Percentiles rank a stretch among this genome's conserved stretches.
phyloP scores from a whole-genome alignment of 768 basidiomycete genomes.

The Podaxis sp. region DNA sequence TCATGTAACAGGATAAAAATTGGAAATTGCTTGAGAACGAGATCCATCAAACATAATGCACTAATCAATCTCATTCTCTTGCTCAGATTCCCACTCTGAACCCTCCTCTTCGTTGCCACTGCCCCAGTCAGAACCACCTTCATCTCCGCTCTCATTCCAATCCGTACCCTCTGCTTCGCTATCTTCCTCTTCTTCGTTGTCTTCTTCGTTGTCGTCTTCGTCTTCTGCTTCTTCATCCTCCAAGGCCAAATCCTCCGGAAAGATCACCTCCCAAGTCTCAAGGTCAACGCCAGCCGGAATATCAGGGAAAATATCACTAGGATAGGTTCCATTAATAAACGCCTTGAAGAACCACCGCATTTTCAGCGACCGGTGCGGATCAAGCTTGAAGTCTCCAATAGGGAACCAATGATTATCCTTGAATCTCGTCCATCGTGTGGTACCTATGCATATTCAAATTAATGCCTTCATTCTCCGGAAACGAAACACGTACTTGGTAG shows the following conservation, averaged over 20 bases:
- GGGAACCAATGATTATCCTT: constrained; percentile 7
- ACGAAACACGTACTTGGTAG: constrained; percentile 5
- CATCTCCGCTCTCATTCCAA: not conserved
- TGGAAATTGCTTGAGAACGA: not conserved
- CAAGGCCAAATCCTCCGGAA: not conserved
- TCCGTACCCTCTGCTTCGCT: not conserved
- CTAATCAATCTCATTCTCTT: not conserved
- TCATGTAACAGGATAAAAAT: not conserved
- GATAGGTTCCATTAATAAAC: constrained; percentile 4
- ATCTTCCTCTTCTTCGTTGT: not conserved
- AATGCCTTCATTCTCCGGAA: not conserved
- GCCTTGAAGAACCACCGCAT: constrained; percentile 6
- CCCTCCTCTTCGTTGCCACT: not conserved
- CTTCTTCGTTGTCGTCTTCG: not conserved
- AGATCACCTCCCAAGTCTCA: not conserved
- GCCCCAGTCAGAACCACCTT: not conserved
- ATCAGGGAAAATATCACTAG: not conserved
- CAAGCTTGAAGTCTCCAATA: not conserved
- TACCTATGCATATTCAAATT: not conserved
- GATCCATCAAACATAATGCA: not conserved
- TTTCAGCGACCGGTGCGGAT: not conserved
- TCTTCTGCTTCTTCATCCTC: not conserved
- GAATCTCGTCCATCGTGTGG: constrained; percentile 1
- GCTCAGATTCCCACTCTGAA: not conserved
- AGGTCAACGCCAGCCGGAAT: not conserved